Base-by-base conservation (phyloP, 228 moss, liverwort and hornwort species). In the Sphagnum fallax region DNA sequence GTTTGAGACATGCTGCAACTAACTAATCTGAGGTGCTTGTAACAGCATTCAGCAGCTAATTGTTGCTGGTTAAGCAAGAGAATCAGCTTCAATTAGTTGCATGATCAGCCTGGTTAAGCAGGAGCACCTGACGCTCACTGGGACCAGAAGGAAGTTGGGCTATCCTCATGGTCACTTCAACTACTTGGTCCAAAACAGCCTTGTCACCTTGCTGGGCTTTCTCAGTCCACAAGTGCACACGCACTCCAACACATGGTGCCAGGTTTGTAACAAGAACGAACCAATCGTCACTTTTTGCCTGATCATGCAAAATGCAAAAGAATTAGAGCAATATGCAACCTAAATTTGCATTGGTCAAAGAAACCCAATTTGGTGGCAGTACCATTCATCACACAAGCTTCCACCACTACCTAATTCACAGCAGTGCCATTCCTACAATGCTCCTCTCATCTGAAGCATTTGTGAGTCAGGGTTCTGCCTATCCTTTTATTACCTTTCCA, bases 101-200 rank as follows among this genome's bases (percentile, higher is more conserved):
- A 65, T 48, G 64, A 9, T 8, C 48, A 6, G 52, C 18, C 32
- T 70, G 79, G 67, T 55, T 8, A 79, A 68, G 71, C 63, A 61
- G 48, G 32, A 62, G 51, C 9, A 94, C 98, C 98, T 98, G 98
- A 75, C 83, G 52, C 67, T 90, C 90, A 63, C 79, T 75, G 77
- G 98, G 94, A 73, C 94, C 98, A 49, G 94, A 79, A 71, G 98
- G 98, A 77, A 98, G 76, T 77, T 92, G 92, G 67, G 87, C 88
- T 87, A 98, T 90, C 82, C 81, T 98, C 84, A 87, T 89, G 48
- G 92, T 93, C 69, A 98, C 89, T 80, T 98, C 98, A 65, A 77
- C 85, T 51, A 88, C 71, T 70, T 79, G 78, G 70, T 84, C 87
- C 75, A 77, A 79, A 68, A 85, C 75, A 69, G 77, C 77, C 74